A percentile compares a stretch with the other conserved stretches of the same genome.
phyloP scores from a whole-genome alignment of 73 alveolate species.

The Paramecium bursaria region DNA sequence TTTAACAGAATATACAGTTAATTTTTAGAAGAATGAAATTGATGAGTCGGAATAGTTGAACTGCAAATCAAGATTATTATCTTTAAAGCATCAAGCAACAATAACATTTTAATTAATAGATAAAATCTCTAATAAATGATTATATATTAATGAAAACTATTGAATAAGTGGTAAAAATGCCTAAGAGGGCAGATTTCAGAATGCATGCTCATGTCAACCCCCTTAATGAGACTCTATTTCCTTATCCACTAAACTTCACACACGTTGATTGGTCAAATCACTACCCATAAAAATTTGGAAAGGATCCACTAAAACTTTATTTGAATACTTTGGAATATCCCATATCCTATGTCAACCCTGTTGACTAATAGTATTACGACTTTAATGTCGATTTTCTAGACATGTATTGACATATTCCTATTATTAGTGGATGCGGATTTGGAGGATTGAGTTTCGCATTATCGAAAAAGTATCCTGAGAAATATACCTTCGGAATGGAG shows the following conservation, averaged over 20 bases:
- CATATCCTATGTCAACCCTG: conserved; percentile 30
- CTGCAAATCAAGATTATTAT: neutral
- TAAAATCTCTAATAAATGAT: too few relatives aligned
- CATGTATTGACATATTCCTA: conserved; percentile 70
- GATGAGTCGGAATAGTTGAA: conserved; percentile 21
- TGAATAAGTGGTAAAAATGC: conserved; percentile 76
- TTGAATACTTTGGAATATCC: conserved; percentile 66
- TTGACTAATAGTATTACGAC: neutral
- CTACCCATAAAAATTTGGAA: conserved; percentile 87
- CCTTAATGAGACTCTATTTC: conserved; percentile 84
- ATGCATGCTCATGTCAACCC: conserved; percentile 99
- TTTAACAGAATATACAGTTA: neutral
- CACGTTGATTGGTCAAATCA: conserved; percentile 94
- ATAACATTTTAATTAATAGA: too few relatives aligned
- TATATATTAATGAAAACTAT: conserved; percentile 1
- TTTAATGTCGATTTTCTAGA: conserved; percentile 65
- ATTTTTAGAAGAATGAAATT: conserved; percentile 44
- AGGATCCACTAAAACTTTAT: conserved; percentile 74
- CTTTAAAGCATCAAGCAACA: neutral
- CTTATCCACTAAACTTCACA: conserved; percentile 88
- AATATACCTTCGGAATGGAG: conserved; percentile 94
- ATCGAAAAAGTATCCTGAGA: conserved; percentile 80
- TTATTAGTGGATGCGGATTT: conserved; percentile 98
- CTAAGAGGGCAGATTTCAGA: conserved; percentile 96
- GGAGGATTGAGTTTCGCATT: conserved; percentile 95